These are phyloP conservation scores for Clathrospora elynae DNA, from an alignment of 2,329 filamentous ascomycete genomes.

Conservation along the genomic window DNA sequence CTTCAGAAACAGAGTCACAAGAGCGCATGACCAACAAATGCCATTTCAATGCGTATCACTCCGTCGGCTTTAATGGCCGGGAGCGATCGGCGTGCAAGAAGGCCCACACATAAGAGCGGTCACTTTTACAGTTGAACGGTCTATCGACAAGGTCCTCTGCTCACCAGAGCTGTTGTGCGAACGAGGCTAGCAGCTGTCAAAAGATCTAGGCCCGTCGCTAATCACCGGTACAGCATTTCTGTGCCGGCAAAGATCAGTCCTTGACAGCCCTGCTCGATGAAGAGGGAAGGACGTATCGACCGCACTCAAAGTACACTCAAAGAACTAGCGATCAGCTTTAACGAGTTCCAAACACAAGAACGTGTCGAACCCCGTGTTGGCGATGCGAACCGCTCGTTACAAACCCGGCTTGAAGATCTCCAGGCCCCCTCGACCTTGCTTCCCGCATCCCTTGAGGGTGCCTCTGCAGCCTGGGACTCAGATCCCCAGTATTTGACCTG, in stretches of 20 bases:
- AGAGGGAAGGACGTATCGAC: too few species aligned
- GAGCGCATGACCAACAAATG: slow-evolving; percentile 2
- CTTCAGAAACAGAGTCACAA: background rate
- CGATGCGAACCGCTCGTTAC: slow-evolving; percentile 16
- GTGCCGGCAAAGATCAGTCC: slow-evolving; percentile 5
- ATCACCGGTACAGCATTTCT: slow-evolving; percentile 1
- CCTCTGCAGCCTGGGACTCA: slow-evolving; percentile 28
- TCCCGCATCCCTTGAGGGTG: slow-evolving; percentile 46
- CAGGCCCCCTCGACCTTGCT: slow-evolving; percentile 48
- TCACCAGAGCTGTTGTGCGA: slow-evolving; percentile 14
- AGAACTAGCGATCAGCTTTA: too few species aligned
- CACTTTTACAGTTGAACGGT: slow-evolving; percentile 27
- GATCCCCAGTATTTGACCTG: slow-evolving; percentile 18
- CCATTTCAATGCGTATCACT: slow-evolving; percentile 19
- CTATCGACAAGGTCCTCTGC: slow-evolving; percentile 22
- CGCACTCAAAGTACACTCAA: too few species aligned
- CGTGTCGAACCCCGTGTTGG: background rate
- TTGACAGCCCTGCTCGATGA: too few species aligned
- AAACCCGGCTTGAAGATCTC: slow-evolving; percentile 38
- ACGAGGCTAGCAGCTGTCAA: slow-evolving; percentile 15
- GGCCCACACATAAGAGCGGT: slow-evolving; percentile 21
- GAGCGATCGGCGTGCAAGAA: slow-evolving; percentile 34
- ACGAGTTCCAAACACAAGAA: too few species aligned
- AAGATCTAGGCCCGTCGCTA: slow-evolving; percentile 11
- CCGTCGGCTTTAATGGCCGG: slow-evolving; percentile 32